Percentiles rank a stretch among this genome's conserved stretches.
Conservation (phyloP, 2,329 filamentous ascomycete genomes). For the Pseudocercospora crystallina region DNA sequence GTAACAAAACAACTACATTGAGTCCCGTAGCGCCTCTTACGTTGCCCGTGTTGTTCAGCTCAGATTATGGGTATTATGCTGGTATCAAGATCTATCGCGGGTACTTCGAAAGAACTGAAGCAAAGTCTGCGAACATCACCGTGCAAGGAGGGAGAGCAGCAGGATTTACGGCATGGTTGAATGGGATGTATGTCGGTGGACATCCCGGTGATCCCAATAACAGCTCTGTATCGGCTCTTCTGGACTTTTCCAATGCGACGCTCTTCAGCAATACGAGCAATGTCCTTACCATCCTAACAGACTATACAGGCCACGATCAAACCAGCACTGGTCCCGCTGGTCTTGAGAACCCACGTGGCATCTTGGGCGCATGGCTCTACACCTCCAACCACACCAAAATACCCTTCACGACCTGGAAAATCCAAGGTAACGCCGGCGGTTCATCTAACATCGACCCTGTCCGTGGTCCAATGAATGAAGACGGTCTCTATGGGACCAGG, state of each 20-base stretch:
- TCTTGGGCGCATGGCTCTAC: conserved; percentile 53
- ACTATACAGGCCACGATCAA: conserved; percentile 62
- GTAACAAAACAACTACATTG: conserved; percentile 37
- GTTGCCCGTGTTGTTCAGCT: conserved; percentile 42
- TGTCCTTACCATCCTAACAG: conserved; percentile 57
- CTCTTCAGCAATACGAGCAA: conserved; percentile 38
- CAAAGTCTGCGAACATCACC: conserved; percentile 44
- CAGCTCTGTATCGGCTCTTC: conserved; percentile 33
- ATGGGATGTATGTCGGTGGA: conserved; percentile 57
- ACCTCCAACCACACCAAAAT: conserved; percentile 44
- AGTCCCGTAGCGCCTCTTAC: conserved; percentile 40
- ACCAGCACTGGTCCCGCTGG: conserved; percentile 52
- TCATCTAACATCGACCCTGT: conserved; percentile 55
- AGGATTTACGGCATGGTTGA: conserved; percentile 60
- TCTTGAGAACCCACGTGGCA: conserved; percentile 53
- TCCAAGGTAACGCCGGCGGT: conserved; percentile 58
- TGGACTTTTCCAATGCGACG: conserved; percentile 55
- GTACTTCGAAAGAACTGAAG: conserved; percentile 39
- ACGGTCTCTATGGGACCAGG: conserved; percentile 58
- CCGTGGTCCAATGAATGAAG: conserved; percentile 58
- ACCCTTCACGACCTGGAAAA: conserved; percentile 60
- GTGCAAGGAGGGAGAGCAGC: conserved; percentile 54
- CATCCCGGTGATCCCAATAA: conserved; percentile 48
- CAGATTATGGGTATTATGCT: conserved; percentile 45
- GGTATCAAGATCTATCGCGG: conserved; percentile 44